A percentile compares a stretch with the other conserved stretches of the same genome.
phyloP scores from a whole-genome alignment of 2,329 filamentous ascomycete genomes.

The Talaromyces marneffei region DNA sequence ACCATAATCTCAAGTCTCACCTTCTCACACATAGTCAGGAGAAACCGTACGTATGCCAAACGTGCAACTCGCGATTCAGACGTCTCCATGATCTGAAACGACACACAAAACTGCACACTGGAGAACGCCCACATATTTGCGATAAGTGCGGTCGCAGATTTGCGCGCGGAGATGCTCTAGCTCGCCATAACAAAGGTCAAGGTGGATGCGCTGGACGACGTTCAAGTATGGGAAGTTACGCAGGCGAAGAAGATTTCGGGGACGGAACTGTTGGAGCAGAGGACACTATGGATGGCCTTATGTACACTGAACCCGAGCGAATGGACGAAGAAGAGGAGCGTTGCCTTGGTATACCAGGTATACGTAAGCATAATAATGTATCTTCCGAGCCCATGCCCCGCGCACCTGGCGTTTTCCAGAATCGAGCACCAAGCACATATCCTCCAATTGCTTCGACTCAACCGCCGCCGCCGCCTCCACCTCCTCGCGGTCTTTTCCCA shows the following conservation, averaged over 20 bases:
- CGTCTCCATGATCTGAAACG: conserved; percentile 92
- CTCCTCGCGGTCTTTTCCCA: conserved; percentile 55
- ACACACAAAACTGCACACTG: conserved; percentile 93
- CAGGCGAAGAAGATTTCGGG: conserved; percentile 65
- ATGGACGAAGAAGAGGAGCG: conserved; percentile 48
- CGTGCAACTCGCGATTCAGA: conserved; percentile 88
- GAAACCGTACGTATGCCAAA: conserved; percentile 90
- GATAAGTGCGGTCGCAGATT: conserved; percentile 93
- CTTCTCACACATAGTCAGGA: conserved; percentile 96
- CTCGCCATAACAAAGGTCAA: conserved; percentile 89
- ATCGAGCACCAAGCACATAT: conserved; percentile 69
- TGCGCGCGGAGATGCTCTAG: conserved; percentile 88
- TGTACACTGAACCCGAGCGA: conserved; percentile 50
- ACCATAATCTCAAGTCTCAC: conserved; percentile 97
- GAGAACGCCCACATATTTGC: conserved; percentile 90
- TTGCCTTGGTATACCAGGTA: conserved; percentile 57
- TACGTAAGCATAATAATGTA: conserved; percentile 63
- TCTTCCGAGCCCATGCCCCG: conserved; percentile 45
- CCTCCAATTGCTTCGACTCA: conserved; percentile 58
- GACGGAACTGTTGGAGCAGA: conserved; percentile 44
- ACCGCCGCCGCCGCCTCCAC: conserved; percentile 38
- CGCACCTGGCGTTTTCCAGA: conserved; percentile 48
- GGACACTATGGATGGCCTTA: conserved; percentile 58
- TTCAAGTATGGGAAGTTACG: conserved; percentile 77
- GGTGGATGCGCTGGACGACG: conserved; percentile 90